Base-by-base conservation (phyloP, 2,329 filamentous ascomycete genomes). In the Nakataea oryzae region DNA sequence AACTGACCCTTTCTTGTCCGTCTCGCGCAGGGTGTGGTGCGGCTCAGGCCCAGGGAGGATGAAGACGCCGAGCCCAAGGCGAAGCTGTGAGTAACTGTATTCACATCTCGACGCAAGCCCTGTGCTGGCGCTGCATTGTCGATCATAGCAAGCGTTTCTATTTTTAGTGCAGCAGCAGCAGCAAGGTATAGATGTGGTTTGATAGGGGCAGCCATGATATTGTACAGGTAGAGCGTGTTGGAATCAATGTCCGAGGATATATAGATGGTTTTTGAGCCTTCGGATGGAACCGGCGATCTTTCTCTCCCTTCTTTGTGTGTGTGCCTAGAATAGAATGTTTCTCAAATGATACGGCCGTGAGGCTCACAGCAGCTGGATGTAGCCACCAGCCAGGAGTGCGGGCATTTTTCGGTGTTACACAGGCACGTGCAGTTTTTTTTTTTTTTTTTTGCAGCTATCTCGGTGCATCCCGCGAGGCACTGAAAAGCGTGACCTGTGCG, bases 31-130 rank as follows among this genome's bases (percentile, higher is more conserved):
- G 60, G 60, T 17, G 5, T 61, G 21, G 54, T 61, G 26, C 55
- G 60, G 27, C 55, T 61, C 21, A 75, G 74, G 72, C 5, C 29
- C 7, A 54, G 27, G 3, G 50, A 61, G 13, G 54, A 55, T 4
- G 59, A 56, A 13, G 54, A 56, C 9, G 59, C 41, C 7, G 26
- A 30, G 26, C 28, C n/a, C 12, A 60, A 60, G 59, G 54, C 59
- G 13, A 61, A 56, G 32, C 32, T 61, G 59, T 61, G 30, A 27
- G 54, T 11, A 8, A n/a, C n/a, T 17, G 17, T 21, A 4, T 57
- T 28, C 29, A 27, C 17, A 2, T 47, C 9, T 47, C 12, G 2
- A 11, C 7, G 17, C 21, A 8, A 50, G 41, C 41, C 21, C 41
- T 50, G 7, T 50, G 21, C 7, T 50, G 41, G 41, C 11, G 41